Evolutionary conservation across 441 rosid genomes (phyloP).

Genomic region (Gossypium gossypioides): DNA sequence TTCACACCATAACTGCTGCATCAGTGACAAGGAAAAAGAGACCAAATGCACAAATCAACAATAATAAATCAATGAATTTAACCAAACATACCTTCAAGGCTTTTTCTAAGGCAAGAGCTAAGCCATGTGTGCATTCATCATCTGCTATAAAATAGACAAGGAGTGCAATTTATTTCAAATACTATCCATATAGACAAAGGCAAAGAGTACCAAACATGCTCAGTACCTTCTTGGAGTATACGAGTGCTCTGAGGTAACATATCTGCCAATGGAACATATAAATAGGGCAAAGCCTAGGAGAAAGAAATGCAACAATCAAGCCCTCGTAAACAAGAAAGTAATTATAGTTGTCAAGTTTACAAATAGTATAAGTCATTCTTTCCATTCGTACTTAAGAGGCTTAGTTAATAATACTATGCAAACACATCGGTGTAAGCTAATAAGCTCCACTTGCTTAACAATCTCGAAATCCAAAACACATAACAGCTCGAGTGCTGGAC

Average conservation of each 20-base stretch:
- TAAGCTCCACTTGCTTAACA: neutral
- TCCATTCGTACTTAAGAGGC: neutral
- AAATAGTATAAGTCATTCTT: neutral
- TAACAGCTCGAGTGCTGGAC: neutral
- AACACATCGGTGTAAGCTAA: neutral
- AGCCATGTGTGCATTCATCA: slow-evolving; percentile 36
- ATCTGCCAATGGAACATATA: slow-evolving; percentile 71
- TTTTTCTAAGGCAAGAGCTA: slow-evolving; percentile 66
- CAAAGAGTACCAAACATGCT: slow-evolving; percentile 4
- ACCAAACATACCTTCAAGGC: slow-evolving; percentile 59
- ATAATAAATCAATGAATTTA: slow-evolving; percentile 4
- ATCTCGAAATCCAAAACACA: neutral
- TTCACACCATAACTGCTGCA: slow-evolving; percentile 8
- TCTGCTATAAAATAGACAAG: slow-evolving; percentile 27
- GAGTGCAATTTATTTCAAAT: slow-evolving; percentile 2
- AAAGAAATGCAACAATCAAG: slow-evolving; percentile 13
- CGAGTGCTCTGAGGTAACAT: slow-evolving; percentile 28
- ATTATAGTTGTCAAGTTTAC: neutral
- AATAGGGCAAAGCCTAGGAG: slow-evolving; percentile 77
- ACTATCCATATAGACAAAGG: neutral
- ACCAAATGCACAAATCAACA: slow-evolving; percentile 1
- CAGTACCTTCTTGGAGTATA: slow-evolving; percentile 42
- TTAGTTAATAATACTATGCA: neutral
- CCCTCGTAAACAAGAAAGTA: neutral
- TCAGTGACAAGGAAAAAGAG: slow-evolving; percentile 3